phyloP scores from a whole-genome alignment of 805 yeast genomes.

The Dipodascopsis tothii region DNA sequence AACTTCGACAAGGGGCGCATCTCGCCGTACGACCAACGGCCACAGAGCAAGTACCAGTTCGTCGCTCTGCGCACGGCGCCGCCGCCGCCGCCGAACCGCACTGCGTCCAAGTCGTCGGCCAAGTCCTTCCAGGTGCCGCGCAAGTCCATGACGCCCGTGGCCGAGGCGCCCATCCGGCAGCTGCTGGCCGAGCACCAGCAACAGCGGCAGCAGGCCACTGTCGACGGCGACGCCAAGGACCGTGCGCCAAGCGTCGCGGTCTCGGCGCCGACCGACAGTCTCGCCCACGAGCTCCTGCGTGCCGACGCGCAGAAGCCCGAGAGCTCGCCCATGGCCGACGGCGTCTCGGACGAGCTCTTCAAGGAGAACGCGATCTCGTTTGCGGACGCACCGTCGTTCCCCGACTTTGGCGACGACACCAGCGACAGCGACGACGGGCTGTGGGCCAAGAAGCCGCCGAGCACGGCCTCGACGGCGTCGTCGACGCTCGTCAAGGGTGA shows the following conservation, averaged over 20 bases:
- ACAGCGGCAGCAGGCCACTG: constrained; percentile 3
- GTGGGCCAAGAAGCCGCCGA: constrained; percentile 46
- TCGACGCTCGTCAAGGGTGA: constrained; percentile 3
- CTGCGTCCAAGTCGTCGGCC: neutral
- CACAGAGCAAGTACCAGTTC: constrained; percentile 29
- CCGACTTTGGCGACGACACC: constrained; percentile 23
- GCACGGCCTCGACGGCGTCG: constrained; percentile 3
- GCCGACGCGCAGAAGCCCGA: neutral
- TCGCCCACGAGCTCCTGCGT: too few species aligned
- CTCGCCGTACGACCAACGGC: constrained; percentile 50
- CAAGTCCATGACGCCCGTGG: constrained; percentile 8
- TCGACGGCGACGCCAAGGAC: neutral
- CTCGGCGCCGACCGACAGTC: neutral
- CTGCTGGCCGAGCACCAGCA: neutral
- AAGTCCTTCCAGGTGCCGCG: constrained; percentile 12
- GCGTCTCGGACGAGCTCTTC: constrained; percentile 46
- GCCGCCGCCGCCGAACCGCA: constrained; percentile 45
- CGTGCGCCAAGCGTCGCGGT: neutral
- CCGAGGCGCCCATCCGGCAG: neutral
- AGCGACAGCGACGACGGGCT: constrained; percentile 39
- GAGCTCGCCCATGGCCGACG: constrained; percentile 23
- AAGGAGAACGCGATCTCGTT: constrained; percentile 67
- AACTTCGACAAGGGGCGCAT: constrained; percentile 74
- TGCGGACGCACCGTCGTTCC: constrained; percentile 58
- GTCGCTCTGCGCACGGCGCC: constrained; percentile 69